Evolutionary conservation across 2,329 filamentous ascomycete genomes (phyloP), one percentile per base, ranked within the genome.

Genomic region (Rhynchosporium graminicola): DNA sequence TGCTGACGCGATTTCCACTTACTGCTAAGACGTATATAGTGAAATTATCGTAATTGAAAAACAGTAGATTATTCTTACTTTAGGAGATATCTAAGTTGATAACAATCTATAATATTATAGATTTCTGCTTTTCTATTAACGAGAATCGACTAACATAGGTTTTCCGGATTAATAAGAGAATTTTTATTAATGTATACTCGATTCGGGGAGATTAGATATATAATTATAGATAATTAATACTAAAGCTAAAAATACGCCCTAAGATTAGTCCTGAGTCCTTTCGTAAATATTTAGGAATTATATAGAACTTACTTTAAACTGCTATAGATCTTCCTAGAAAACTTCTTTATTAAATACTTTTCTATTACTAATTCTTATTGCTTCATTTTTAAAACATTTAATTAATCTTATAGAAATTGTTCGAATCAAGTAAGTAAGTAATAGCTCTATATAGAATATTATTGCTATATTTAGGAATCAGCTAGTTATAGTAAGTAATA

Each of bases 1-100:
- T 50, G 47, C 47, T 8, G 47, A 50, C 20, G 47, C 47, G 12
- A 29, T 50, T 50, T 50, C 47, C 31, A 50, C 10, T 29, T 50
- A 4, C 29, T 50, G 1, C 47, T 29, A 50, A 29, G 47, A 50
- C 31, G 47, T 13, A 50, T 29, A 36, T 33, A 33, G 6, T 15
- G 47, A 6, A 50, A 50, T n/a, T 12, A 29, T 50, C 12, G 36
- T 50, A 28, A 50, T 50, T 33, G 47, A 29, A 2, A 50, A 50
- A 15, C 47, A 50, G 8, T 29, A 50, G 13, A n/a, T 28, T 1
- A 50, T 50, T 6, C 47, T 33, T 50, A 29, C 47, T 3, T 13
- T 50, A 2, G 47, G 47, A 3, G 47, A 50, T 29, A 29, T 29
- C 6, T 50, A 29, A 29, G 47, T 50, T 50, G 47, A n/a, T n/a